phyloP scores from a whole-genome alignment of 139 green algal genomes.

The Dunaliella primolecta region DNA sequence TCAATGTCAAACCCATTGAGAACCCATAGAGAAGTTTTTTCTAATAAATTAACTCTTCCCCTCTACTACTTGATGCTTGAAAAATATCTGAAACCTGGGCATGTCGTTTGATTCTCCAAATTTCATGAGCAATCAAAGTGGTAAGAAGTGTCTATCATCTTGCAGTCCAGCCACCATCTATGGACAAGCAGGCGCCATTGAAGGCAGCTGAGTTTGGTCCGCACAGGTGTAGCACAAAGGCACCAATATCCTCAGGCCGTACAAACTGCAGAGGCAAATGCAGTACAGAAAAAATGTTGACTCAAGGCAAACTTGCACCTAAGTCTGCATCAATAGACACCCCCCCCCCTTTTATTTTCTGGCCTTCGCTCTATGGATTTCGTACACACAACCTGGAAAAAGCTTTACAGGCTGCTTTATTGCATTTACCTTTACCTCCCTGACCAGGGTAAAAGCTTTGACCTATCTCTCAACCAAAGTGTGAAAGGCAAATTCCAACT shows the following conservation, averaged over 20 bases:
- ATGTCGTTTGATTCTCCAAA: no score
- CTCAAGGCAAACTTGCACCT: not conserved
- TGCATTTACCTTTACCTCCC: not conserved
- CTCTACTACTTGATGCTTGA: not conserved
- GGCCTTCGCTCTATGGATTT: not conserved
- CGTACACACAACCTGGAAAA: not conserved
- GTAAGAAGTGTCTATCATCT: no score
- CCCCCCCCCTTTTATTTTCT: no score
- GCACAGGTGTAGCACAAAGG: conserved; percentile 67
- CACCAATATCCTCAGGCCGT: conserved; percentile 58
- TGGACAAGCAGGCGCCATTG: conserved; percentile 74
- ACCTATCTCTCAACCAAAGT: no score
- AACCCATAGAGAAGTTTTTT: no score
- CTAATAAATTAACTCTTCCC: no score
- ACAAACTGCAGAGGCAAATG: conserved; percentile 63
- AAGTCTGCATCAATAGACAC: not conserved
- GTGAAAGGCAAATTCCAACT: no score
- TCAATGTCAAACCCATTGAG: no score
- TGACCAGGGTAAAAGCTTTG: no score
- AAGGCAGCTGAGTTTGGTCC: conserved; percentile 70
- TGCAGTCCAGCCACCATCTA: conserved; percentile 69
- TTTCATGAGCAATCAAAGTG: no score
- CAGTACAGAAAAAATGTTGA: not conserved
- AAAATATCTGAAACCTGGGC: no score
- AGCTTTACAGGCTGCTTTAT: not conserved